Evolutionary conservation across 805 yeast species (phyloP).

Genomic region (Candida palmyrensis): DNA sequence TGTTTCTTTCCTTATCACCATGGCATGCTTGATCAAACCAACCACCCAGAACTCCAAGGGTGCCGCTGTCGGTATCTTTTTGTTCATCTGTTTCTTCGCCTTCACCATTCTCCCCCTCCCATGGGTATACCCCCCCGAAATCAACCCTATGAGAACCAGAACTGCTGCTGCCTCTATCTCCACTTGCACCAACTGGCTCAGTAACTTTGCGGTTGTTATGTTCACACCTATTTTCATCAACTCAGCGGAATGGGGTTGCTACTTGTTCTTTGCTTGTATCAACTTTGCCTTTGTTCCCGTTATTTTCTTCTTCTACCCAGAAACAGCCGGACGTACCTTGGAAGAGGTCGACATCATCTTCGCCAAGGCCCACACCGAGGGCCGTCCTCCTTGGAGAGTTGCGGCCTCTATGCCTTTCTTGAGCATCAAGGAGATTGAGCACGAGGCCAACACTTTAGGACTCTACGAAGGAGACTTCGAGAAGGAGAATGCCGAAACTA

Average conservation of each 20-base stretch:
- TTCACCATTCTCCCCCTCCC: conserved; percentile 41
- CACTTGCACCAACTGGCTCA: conserved; percentile 42
- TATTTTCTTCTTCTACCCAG: conserved; percentile 42
- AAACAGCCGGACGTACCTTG: conserved; percentile 40
- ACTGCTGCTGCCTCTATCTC: conserved; percentile 39
- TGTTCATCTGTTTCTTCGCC: conserved; percentile 40
- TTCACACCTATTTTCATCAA: conserved; percentile 39
- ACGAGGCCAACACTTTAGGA: conserved; percentile 55
- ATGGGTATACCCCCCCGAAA: conserved; percentile 45
- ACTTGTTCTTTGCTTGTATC: conserved; percentile 36
- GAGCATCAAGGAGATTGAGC: conserved; percentile 52
- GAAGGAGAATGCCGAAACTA: conserved; percentile 28
- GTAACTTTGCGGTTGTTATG: conserved; percentile 43
- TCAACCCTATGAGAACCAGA: conserved; percentile 44
- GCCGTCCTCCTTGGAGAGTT: conserved; percentile 55
- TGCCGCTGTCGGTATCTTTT: conserved; percentile 40
- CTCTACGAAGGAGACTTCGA: conserved; percentile 42
- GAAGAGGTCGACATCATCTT: conserved; percentile 53
- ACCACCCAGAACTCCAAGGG: conserved; percentile 35
- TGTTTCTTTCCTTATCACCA: conserved; percentile 33
- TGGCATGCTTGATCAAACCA: conserved; percentile 32
- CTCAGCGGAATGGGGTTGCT: conserved; percentile 35
- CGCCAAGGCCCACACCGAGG: conserved; percentile 57
- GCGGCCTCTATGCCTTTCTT: conserved; percentile 61
- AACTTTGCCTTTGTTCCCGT: conserved; percentile 34